Evolutionary conservation across 768 basidiomycete genomes (phyloP).

Genomic region (Macrolepiota fuliginosa): DNA sequence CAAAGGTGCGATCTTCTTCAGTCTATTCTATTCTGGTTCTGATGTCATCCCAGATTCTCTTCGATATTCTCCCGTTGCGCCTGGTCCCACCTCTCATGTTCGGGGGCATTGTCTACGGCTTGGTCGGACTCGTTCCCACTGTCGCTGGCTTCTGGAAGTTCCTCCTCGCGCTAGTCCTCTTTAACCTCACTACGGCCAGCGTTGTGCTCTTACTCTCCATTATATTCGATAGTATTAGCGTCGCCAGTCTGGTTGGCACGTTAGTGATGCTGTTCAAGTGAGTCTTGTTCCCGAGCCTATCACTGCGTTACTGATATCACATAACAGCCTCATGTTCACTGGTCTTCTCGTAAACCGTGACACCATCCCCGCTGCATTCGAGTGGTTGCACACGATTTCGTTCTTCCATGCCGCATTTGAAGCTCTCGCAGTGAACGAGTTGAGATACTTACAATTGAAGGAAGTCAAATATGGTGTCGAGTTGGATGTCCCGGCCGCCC

Average conservation of each 20-base stretch:
- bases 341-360: constrained; percentile 95
- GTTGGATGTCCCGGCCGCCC: constrained; percentile 92
- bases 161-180: constrained; percentile 90
- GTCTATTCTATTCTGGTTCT: neutral
- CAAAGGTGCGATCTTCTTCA: constrained; percentile 56
- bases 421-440: constrained; percentile 95
- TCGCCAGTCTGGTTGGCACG: constrained; percentile 93
- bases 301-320: neutral
- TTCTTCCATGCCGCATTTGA: constrained; percentile 99
- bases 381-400: constrained; percentile 87
- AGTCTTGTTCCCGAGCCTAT: constrained; percentile 26
- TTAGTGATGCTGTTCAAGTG: constrained; percentile 98
- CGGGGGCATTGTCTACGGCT: constrained; percentile 92
- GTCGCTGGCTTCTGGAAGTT: constrained; percentile 97
- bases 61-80: constrained; percentile 93
- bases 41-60: constrained; percentile 62
- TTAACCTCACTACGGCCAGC: constrained; percentile 95
- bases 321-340: constrained; percentile 83
- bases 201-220: constrained; percentile 91
- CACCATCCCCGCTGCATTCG: constrained; percentile 65
- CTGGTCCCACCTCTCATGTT: constrained; percentile 94
- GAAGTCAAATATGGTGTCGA: constrained; percentile 97
- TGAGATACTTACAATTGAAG: constrained; percentile 89
- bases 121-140: constrained; percentile 91
- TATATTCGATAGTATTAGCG: constrained; percentile 78